Evolutionary conservation across 2,329 filamentous ascomycete species (phyloP), one percentile per base, ranked within the genome.

Genomic region (Penicillium griseofulvum): DNA sequence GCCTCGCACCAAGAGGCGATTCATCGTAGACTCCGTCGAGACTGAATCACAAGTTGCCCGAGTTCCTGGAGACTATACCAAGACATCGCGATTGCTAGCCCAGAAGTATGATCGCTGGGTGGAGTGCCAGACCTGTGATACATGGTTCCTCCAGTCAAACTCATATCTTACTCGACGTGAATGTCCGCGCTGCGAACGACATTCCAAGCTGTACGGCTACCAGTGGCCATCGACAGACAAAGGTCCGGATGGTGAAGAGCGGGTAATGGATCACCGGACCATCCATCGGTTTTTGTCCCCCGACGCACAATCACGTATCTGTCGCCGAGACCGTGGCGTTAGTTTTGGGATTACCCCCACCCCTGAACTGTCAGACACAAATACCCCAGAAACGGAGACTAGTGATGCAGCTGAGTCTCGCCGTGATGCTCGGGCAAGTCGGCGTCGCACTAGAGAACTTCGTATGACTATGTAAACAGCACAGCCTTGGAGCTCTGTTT

Each of bases 161-260:
- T 91, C 90, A 0, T 97, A 96, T 71, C 87, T 87, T 61, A 97
- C 92, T 1, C 85, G 88, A 49, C 86, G 88, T 46, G 88, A 90
- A 16, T 99, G 94, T 71, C 92, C 91, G 4, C 85, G 94, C 7
- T 99, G 94, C 72, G 94, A 99, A 76, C 85, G 94, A 0, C 94
- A 99, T 69, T 95, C 90, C 16, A 97, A 96, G 76, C 78, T 99
- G 0, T 99, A 97, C 70, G 95, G 95, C 0, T 97, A 89, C 68
- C 81, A 88, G 54, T 99, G 94, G 94, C 94, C 94, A 6, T 97
- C 99, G 78, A 97, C 94, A 0, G 89, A 96, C 56, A 88, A 88
- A 26, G 90, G 90, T 0, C 84, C 85, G 16, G 94, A 97, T 69
- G 86, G 83, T 9, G 81, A 85, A 59, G 79, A 85, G 63, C 73